phyloP scores from a whole-genome alignment of 345 rosid species.

The Carallia pectinifolia region DNA sequence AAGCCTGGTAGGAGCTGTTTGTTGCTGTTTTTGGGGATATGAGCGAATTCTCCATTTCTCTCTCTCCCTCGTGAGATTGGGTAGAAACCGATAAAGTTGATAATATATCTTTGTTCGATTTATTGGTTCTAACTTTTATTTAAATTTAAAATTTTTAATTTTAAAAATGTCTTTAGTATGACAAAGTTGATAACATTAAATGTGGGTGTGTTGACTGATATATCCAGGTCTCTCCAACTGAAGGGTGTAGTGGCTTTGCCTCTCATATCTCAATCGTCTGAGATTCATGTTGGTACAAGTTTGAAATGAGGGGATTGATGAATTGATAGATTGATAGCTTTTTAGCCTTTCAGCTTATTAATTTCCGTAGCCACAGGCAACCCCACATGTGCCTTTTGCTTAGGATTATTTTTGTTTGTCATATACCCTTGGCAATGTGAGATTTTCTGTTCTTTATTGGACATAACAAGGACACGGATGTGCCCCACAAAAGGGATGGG shows the following conservation, averaged over 20 bases:
- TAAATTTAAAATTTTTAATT: no score
- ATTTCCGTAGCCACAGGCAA: neutral
- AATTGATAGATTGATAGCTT: neutral
- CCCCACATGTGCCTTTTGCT: conserved; percentile 15
- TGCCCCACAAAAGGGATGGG: conserved; percentile 12
- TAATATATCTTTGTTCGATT: neutral
- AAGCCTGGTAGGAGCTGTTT: conserved; percentile 43
- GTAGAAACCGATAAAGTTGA: conserved; percentile 36
- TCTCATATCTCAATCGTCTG: neutral
- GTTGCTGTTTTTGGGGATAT: conserved; percentile 37
- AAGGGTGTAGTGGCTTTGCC: neutral
- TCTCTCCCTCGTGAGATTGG: conserved; percentile 16
- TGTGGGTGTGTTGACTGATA: conserved; percentile 12
- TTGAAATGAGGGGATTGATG: neutral
- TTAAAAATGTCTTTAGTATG: neutral
- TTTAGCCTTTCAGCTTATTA: neutral
- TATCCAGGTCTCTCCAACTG: neutral
- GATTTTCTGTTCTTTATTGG: conserved; percentile 13
- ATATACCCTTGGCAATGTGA: conserved; percentile 2
- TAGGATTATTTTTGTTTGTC: no score
- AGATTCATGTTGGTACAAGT: neutral
- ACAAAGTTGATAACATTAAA: conserved; percentile 29
- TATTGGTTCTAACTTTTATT: no score
- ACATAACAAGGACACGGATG: conserved; percentile 11
- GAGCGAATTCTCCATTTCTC: conserved; percentile 17